Evolutionary conservation across 192 early-diverging fungal genomes (phyloP).

Genomic region (Gaertneriomyces sp.): DNA sequence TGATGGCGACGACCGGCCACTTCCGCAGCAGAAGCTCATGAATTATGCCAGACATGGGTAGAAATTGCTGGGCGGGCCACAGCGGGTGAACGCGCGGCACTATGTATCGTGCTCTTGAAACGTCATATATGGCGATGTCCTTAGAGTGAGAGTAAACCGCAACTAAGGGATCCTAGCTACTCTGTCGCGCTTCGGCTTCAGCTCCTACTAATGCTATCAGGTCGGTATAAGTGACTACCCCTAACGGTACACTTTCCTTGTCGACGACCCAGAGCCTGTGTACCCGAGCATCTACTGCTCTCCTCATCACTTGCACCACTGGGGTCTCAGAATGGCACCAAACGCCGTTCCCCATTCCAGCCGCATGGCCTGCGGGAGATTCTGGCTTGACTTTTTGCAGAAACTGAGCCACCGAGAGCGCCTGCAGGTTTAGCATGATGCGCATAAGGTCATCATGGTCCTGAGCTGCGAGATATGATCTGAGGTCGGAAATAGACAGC

Average conservation of each 20-base stretch:
- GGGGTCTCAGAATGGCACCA: constrained; percentile 9
- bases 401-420: constrained; percentile 30
- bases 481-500: constrained; percentile 25
- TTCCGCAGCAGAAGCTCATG: too few species aligned
- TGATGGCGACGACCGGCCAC: too few species aligned
- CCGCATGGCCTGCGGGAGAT: neutral
- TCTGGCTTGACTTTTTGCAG: constrained; percentile 10
- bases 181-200: neutral
- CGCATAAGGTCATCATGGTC: constrained; percentile 5
- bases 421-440: constrained; percentile 1
- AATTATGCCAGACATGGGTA: too few species aligned
- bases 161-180: too few species aligned
- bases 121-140: too few species aligned
- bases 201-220: constrained; percentile 6
- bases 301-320: constrained; percentile 13
- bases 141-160: too few species aligned
- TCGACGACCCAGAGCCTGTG: constrained; percentile 31
- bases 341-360: constrained; percentile 5
- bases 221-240: constrained; percentile 19
- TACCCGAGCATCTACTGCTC: constrained; percentile 2
- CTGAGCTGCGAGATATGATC: constrained; percentile 7
- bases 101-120: too few species aligned
- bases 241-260: constrained; percentile 13
- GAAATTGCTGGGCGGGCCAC: too few species aligned
- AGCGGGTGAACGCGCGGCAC: too few species aligned